Base-by-base conservation (phyloP, 495 filamentous ascomycete species). In the Gamarada debralockiae region DNA sequence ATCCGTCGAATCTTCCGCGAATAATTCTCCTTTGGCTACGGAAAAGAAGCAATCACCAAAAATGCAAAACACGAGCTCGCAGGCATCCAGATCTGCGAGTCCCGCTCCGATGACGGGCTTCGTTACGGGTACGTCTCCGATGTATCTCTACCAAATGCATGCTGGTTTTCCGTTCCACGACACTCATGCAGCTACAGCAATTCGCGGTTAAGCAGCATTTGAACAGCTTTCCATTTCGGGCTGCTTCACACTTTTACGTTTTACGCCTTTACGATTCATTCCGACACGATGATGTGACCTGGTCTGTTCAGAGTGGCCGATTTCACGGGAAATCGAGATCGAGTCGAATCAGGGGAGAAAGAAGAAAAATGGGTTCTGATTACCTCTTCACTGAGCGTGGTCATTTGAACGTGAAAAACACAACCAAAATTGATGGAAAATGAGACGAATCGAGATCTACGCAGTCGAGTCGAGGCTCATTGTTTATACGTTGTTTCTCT, bases 41-140 rank as follows among this genome's bases (percentile, higher is more conserved):
- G 58, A 64, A 37, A 59, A 29, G 24, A 58, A 53, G 45, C 47
- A 29, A 1, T 56, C 56, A 24, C 61, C 54, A 13, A 50, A 51
- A 20, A 53, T 50, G n/a, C 53, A 50, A 37, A 60, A 44, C 44
- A 48, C 42, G 22, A 52, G 24, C 15, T 48, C 52, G 20, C 46
- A 53, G 25, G 39, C 49, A 24, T 45, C 48, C 38, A 60, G 59
- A 17, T 65, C 62, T 52, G 50, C 53, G 47, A 62, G 59, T 29
- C 59, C 62, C 31, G 62, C 62, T 33, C 62, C 62, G 10, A 62
- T 65, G 62, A 65, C 62, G 37, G 59, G 59, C 34, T 62, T 65
- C 38, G 50, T 58, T 46, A 45, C 59, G 56, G 59, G 56, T 58
- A 65, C 62, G 56, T 61, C 64, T 52, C 55, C 64, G 59, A 58